Base-by-base conservation (phyloP, 2,329 filamentous ascomycete species). In the Ilyonectria sp. region DNA sequence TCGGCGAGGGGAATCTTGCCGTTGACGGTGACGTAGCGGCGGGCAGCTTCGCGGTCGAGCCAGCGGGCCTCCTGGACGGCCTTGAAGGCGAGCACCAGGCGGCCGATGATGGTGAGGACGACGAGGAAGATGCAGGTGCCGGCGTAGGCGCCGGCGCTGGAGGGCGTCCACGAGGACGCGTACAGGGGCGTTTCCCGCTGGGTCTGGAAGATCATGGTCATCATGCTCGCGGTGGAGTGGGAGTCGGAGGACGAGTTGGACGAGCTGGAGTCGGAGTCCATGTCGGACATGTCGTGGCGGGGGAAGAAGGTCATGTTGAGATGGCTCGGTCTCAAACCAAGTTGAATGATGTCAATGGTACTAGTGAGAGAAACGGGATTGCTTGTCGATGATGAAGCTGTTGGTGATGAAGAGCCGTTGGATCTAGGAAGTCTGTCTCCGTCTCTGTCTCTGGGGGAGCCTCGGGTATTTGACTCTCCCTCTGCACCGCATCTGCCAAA, bases 51-150 rank as follows among this genome's bases (percentile, higher is more conserved):
- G 33, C 83, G 82, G 78, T 93, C 90, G 53, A 92, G 82, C 91
- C 94, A 97, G 50, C 85, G 83, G 71, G 84, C 77, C 80, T 87
- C 89, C 79, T 83, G 87, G 80, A 84, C 90, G 82, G 82, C 89
- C 78, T 94, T 94, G 74, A 89, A 84, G 3, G 94, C 94, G 57
- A 95, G 83, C 17, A 97, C 85, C 21, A 85, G 82, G 59, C 95
- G 92, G 76, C 92, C 90, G 63, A 92, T 76, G 68, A 91, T 85
- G 67, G 91, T 91, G 58, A 98, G 90, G 50, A 92, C 74, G 78
- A 97, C 91, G 66, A 98, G 87, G 82, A 98, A 98, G 79, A 98
- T 93, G 84, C 95, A 97, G 31, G 94, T 97, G 63, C 90, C 95
- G 2, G 94, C 94, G 81, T 98, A 98, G 67, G 87, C 83, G 74